A percentile compares a stretch with the other conserved stretches of the same genome.
phyloP scores from a whole-genome alignment of 352 stramenopile species.

The Globisporangium orthogonon region DNA sequence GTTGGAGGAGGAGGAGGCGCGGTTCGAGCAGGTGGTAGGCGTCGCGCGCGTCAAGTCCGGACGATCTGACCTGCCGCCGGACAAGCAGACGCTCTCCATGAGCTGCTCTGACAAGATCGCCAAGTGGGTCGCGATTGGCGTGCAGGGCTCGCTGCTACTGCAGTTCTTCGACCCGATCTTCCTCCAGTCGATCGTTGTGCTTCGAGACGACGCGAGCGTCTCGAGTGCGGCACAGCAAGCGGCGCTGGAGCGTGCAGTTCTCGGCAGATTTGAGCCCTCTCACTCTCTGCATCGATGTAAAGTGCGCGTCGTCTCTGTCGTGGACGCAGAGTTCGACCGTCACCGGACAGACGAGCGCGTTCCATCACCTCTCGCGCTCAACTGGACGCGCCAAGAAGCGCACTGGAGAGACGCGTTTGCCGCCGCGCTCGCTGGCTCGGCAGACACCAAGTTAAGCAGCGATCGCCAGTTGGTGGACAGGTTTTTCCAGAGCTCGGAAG shows the following conservation, averaged over 20 bases:
- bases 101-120: constrained; percentile 93
- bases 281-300: not conserved
- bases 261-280: constrained; percentile 13
- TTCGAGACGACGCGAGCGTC: constrained; percentile 24
- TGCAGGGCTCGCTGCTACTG: constrained; percentile 74
- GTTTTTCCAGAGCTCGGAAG: constrained; percentile 35
- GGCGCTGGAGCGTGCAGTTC: constrained; percentile 44
- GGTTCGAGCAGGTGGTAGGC: constrained; percentile 64
- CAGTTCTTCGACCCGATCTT: constrained; percentile 58
- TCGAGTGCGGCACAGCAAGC: constrained; percentile 31
- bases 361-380: constrained; percentile 45
- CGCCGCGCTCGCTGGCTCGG: no score
- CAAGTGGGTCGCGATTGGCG: constrained; percentile 75
- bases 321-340: constrained; percentile 9
- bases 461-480: constrained; percentile 2
- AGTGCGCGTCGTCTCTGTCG: constrained; percentile 3
- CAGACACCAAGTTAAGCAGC: not conserved
- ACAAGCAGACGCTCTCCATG: constrained; percentile 88
- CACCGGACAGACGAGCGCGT: constrained; percentile 7
- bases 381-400: constrained; percentile 42
- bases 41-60: constrained; percentile 88
- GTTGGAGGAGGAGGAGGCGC: constrained; percentile 22
- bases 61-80: constrained; percentile 82
- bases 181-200: constrained; percentile 43
- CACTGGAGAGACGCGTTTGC: constrained; percentile 21